Percentiles rank a stretch among this genome's conserved stretches.
Evolutionary conservation across 2,329 filamentous ascomycete species (phyloP).

Genomic region (Periconia digitata): DNA sequence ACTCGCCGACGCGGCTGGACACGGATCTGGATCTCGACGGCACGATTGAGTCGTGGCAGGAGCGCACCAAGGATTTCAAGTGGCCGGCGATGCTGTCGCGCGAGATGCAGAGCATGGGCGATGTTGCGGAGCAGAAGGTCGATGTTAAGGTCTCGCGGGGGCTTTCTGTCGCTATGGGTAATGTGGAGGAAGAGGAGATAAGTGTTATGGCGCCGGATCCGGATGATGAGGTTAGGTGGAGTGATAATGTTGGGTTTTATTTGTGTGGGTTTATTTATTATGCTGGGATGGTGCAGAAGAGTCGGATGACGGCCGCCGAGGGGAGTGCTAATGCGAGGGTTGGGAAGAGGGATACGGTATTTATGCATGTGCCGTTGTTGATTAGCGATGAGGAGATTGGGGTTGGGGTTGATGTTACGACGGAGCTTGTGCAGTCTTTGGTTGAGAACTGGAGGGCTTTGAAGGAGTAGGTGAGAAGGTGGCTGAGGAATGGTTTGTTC

Average conservation of each 20-base stretch:
- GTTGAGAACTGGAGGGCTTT: conserved; percentile 40
- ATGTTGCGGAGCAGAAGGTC: background rate
- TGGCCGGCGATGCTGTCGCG: conserved; percentile 4
- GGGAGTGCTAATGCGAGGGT: conserved; percentile 1
- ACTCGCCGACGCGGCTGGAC: conserved; percentile 20
- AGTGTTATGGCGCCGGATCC: background rate
- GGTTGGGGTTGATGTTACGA: conserved; percentile 28
- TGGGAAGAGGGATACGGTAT: conserved; percentile 39
- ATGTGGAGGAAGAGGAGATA: background rate
- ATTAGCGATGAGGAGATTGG: conserved; percentile 30
- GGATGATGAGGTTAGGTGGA: conserved; percentile 30
- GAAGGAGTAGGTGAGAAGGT: no score
- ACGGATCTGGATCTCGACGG: conserved; percentile 19
- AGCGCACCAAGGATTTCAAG: conserved; percentile 6
- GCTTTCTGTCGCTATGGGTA: background rate
- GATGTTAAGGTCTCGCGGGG: background rate
- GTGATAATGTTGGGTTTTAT: conserved; percentile 43
- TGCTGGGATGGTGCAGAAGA: conserved; percentile 31
- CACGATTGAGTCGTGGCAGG: conserved; percentile 14
- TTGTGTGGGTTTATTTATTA: conserved; percentile 49
- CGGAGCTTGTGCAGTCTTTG: conserved; percentile 37
- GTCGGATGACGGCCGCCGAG: background rate
- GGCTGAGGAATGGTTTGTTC: no score
- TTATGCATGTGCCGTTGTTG: conserved; percentile 46
- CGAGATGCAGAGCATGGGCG: background rate